Conservation (phyloP, 2,329 filamentous ascomycete species). For the Coniochaeta sp. region DNA sequence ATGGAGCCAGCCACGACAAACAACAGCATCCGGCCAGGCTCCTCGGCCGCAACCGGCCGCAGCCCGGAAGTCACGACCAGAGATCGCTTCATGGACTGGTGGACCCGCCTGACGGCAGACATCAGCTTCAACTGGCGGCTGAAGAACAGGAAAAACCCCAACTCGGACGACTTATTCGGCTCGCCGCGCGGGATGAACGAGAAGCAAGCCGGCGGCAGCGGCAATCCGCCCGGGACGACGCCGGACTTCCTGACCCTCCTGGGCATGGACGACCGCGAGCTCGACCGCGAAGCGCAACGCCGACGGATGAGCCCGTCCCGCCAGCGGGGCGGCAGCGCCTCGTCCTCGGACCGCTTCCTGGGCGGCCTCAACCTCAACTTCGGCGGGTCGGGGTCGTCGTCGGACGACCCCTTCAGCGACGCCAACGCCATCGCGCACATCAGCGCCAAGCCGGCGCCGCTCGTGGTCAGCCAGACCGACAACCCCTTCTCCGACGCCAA, state of each 20-base stretch:
- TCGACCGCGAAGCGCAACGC: conserved; percentile 28
- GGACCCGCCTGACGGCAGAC: conserved; percentile 32
- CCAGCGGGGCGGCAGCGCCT: conserved; percentile 22
- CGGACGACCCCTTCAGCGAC: conserved; percentile 42
- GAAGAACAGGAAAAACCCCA: conserved; percentile 17
- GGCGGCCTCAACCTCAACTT: conserved; percentile 30
- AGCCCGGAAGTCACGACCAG: conserved; percentile 19
- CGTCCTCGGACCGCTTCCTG: conserved; percentile 30
- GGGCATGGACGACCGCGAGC: conserved; percentile 33
- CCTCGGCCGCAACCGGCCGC: conserved; percentile 17
- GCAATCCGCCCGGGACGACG: neutral
- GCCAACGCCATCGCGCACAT: conserved; percentile 26
- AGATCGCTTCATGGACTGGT: conserved; percentile 37
- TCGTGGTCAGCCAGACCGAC: conserved; percentile 22
- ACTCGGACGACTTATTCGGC: conserved; percentile 17
- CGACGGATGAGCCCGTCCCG: conserved; percentile 21
- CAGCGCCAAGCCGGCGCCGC: conserved; percentile 30
- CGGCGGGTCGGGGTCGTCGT: too few species aligned
- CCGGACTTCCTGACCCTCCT: conserved; percentile 36
- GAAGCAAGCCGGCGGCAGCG: conserved; percentile 1
- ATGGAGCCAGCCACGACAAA: conserved; percentile 25
- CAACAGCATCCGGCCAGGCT: conserved; percentile 26
- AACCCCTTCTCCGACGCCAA: conserved; percentile 44
- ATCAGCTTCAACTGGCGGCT: conserved; percentile 29
- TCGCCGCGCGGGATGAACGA: conserved; percentile 18